Evolutionary conservation across 1,284 basidiomycete species (phyloP), one percentile per base, ranked within the genome.

Genomic region (Schizophyllum amplum): DNA sequence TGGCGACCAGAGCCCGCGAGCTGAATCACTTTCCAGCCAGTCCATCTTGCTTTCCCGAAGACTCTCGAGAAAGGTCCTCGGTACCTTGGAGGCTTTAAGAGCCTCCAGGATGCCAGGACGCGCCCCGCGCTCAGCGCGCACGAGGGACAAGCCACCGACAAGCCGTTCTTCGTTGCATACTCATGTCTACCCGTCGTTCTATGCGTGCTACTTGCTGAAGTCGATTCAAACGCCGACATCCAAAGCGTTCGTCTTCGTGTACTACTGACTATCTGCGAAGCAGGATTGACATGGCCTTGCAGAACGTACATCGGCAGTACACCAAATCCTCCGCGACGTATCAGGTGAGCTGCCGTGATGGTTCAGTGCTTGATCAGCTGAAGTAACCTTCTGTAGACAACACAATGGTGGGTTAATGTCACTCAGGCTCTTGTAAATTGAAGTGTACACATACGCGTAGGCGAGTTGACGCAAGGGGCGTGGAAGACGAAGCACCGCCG

Each of bases 141-240:
- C n/a, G n/a, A n/a, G n/a, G n/a, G n/a, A n/a, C n/a, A n/a, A 42
- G 7, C 33, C 33, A 42, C 17, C 17, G 7, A 42, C 33, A 42
- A 42, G 33, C 7, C 51, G 13, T 6, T 78, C 79, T 1, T 74
- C 77, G 9, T 61, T 80, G 20, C 64, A 68, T 9, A 75, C 79
- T 26, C 89, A 91, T 66, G 68, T 72, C 1, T 84, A 88, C 60
- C 90, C 92, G 1, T 70, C 81, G 0, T 92, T 95, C 69, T 96
- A 96, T 67, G 90, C 90, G 1, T 95, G 92, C 70, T 96, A 96
- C 69, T 78, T 95, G 0, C 75, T 96, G 11, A 86, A 87, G 63
- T 91, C 87, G 1, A 67, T 81, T 4, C 75, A 82, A 21, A 80
- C 77, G 0, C 76, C 78, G 0, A 72, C 72, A 22, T 78, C 84